These are phyloP conservation scores for Lathyrus oleraceus DNA, from an alignment of 306 rosid genomes.

Conservation along the genomic window DNA sequence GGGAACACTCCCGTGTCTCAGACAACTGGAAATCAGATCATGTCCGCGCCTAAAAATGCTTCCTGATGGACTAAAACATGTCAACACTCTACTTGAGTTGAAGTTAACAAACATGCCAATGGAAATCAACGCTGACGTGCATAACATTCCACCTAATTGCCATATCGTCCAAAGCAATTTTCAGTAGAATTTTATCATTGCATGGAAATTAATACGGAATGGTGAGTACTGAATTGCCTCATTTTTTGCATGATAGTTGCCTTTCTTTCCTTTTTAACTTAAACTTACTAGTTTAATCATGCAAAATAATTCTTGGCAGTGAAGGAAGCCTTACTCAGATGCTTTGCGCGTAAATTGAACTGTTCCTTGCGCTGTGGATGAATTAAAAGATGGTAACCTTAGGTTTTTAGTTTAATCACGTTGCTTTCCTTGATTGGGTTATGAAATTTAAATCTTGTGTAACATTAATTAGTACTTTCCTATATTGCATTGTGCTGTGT, in stretches of 20 bases:
- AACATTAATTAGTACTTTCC: no score
- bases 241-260: not conserved
- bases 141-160: not conserved
- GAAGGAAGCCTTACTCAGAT: not conserved
- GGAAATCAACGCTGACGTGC: not conserved
- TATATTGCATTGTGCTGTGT: no score
- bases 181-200: constrained; percentile 7
- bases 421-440: no score
- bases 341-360: not conserved
- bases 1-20: constrained; percentile 39
- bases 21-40: constrained; percentile 44
- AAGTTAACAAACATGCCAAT: constrained; percentile 40
- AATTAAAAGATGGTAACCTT: not conserved
- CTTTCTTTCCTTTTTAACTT: not conserved
- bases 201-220: not conserved
- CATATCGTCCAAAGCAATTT: not conserved
- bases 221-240: not conserved
- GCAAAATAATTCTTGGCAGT: constrained; percentile 5
- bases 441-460: no score
- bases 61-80: constrained; percentile 34
- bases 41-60: constrained; percentile 25
- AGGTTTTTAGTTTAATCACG: no score
- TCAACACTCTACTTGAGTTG: constrained; percentile 38
- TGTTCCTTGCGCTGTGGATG: not conserved
- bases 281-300: not conserved